phyloP scores from a whole-genome alignment of 148 eudicot genomes.

The Vaccinium myrtillus region DNA sequence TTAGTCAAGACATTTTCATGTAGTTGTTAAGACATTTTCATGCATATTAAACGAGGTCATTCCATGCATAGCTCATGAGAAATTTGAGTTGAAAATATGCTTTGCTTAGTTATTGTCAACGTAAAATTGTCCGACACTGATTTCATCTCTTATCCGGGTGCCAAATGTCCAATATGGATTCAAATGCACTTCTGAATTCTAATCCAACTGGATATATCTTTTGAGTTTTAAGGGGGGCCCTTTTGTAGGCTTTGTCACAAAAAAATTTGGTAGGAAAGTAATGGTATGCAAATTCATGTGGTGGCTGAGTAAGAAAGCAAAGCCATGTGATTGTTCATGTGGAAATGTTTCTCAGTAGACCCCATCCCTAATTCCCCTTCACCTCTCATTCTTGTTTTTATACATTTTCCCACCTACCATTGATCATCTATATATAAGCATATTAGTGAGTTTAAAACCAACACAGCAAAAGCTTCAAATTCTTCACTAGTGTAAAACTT shows the following conservation, averaged over 20 bases:
- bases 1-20: too few species aligned
- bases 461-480: neutral
- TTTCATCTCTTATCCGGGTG: too few species aligned
- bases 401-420: neutral
- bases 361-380: neutral
- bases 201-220: too few species aligned
- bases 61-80: too few species aligned
- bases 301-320: neutral
- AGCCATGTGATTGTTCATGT: slow-evolving; percentile 1
- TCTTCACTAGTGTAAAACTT: neutral
- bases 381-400: neutral
- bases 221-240: neutral
- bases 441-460: neutral
- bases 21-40: too few species aligned
- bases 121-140: too few species aligned
- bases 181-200: too few species aligned
- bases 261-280: neutral
- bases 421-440: neutral
- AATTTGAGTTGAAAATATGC: too few species aligned
- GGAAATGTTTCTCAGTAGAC: slow-evolving; percentile 12
- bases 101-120: too few species aligned
- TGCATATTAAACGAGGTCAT: too few species aligned
- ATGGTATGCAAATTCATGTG: neutral
- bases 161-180: too few species aligned
- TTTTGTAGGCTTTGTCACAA: neutral